Conservation (phyloP, 202 grass and related monocot species). For the Setaria italica region DNA sequence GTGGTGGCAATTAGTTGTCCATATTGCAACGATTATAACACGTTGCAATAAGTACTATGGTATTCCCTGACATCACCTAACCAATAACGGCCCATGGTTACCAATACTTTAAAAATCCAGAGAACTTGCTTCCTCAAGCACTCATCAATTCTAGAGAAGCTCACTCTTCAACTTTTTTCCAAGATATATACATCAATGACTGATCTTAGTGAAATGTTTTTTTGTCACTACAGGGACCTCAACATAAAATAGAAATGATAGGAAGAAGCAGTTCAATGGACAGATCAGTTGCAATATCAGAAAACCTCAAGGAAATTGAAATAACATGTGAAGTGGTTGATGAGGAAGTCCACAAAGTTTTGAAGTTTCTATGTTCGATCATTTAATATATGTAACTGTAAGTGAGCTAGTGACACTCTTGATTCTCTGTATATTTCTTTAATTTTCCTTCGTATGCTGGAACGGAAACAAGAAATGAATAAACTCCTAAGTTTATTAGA, state of each 20-base stretch:
- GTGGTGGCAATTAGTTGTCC: too few species aligned
- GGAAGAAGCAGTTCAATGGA: background rate
- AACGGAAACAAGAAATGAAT: background rate
- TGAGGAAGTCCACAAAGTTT: background rate
- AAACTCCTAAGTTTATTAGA: background rate
- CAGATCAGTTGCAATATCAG: background rate
- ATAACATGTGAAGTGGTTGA: background rate
- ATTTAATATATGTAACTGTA: conserved; percentile 1
- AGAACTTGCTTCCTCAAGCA: background rate
- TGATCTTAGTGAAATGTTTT: background rate
- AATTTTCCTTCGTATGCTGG: background rate
- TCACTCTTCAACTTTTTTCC: background rate
- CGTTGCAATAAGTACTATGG: too few species aligned
- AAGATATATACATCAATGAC: background rate
- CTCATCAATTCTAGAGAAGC: background rate
- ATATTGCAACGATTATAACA: too few species aligned
- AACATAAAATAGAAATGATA: background rate
- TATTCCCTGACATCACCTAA: too few species aligned
- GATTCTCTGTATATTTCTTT: background rate
- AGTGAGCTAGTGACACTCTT: background rate
- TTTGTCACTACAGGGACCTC: background rate
- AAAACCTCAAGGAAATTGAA: background rate
- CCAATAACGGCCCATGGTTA: too few species aligned
- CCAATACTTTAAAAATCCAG: too few species aligned
- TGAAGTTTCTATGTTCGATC: background rate